Conservation (phyloP, 2,329 filamentous ascomycete species). For the Fusarium solani-melongenae region DNA sequence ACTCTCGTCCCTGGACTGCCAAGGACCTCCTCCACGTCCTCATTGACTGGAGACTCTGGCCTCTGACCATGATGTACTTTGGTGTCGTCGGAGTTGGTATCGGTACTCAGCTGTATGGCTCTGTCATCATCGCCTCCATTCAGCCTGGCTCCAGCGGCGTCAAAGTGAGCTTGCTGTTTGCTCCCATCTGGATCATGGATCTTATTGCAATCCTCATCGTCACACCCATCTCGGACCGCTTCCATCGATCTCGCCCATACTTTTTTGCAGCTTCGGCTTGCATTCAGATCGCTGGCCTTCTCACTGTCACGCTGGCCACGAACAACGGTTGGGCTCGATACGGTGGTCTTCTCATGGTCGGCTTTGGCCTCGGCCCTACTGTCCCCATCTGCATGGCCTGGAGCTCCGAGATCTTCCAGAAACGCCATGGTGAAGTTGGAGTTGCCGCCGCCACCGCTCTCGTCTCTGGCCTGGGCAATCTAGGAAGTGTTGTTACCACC, state of each 20-base stretch:
- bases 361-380: conserved; percentile 89
- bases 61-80: conserved; percentile 90
- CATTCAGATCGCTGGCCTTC: conserved; percentile 84
- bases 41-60: conserved; percentile 90
- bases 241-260: conserved; percentile 80
- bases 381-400: conserved; percentile 95
- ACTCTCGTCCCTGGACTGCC: conserved; percentile 77
- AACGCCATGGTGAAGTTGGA: conserved; percentile 88
- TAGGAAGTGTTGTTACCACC: conserved; percentile 87
- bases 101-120: conserved; percentile 88
- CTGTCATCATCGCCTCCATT: conserved; percentile 85
- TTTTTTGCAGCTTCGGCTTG: conserved; percentile 83
- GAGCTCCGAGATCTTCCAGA: conserved; percentile 91
- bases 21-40: conserved; percentile 77
- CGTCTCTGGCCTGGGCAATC: conserved; percentile 87
- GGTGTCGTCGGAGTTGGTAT: conserved; percentile 94
- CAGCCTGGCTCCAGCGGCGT: conserved; percentile 78
- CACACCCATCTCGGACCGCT: conserved; percentile 87
- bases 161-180: conserved; percentile 83
- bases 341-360: conserved; percentile 87
- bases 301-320: conserved; percentile 80
- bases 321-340: conserved; percentile 84
- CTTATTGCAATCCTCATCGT: conserved; percentile 86
- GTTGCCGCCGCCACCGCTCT: conserved; percentile 87
- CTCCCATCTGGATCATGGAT: conserved; percentile 95